Evolutionary conservation across 108 stramenopile genomes (phyloP), one percentile per base, ranked within the genome.

Genomic region (Pseudonitzschia pungens): DNA sequence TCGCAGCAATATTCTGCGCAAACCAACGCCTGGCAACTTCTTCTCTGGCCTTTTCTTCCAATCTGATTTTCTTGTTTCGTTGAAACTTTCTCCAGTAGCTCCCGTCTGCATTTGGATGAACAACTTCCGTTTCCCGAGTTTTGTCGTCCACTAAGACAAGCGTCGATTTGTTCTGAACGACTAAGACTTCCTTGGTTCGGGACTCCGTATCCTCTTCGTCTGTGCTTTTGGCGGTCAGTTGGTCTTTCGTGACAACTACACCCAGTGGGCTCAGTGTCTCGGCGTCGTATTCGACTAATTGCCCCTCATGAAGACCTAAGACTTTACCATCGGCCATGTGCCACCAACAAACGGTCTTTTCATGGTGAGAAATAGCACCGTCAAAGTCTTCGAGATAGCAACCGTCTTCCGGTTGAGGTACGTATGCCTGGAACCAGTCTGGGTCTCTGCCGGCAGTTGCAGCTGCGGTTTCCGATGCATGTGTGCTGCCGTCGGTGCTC

Each of bases 31-130:
- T 26, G 58, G 95, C 96, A 59, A 89, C 85, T 73, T 87, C 81
- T 69, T 94, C 91, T 63, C 94, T 79, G 41, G 86, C 80, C 42
- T 82, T 84, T 76, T 97, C 97, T 77, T 92, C 83, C 86, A 86
- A 84, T 36, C 97, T 84, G 42, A 89, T 71, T 72, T 86, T 88
- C 76, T 98, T 98, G 80, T 98, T 98, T 12, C 96, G 85, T n/a
- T 90, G 88, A 71, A 92, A 83, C 74, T 94, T 92, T 27, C 96
- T 87, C 93, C 96, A 97, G 82, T 96, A 98, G 16, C 89, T 90
- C 12, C 97, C 97, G 76, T 98, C 95, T 64, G 96, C 92, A 70
- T 98, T 97, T 31, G 96, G 96, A 64, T 96, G 96, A n/a, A 97
- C 77, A 18, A 98, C 93, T 51, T 76, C 78, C 48, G 84, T 60